Base-by-base conservation (phyloP, 768 basidiomycete genomes). In the Piloderma croceum region DNA sequence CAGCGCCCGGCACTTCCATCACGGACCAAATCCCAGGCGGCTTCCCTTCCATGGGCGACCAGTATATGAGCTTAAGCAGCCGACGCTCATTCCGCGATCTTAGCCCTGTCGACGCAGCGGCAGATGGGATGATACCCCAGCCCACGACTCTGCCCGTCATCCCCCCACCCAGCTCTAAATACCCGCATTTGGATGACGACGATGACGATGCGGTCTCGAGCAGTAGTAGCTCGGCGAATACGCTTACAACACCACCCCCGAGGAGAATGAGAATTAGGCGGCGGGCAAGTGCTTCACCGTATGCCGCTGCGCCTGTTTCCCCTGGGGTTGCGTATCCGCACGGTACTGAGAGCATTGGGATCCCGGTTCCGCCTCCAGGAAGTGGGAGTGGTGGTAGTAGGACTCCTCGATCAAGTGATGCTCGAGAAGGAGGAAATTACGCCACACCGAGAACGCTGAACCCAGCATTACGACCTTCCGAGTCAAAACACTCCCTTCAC, bases 241-340 rank as follows among this genome's bases (percentile, higher is more conserved):
- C 68, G 37, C 44, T 62, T 39, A 54, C 64, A 10, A 66, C 65
- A 22, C 65, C 65, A 0, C 56, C 54, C 41, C 47, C 15, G 34
- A 24, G 33, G 34, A 23, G 23, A 27, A 17, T 19, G 41, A 40
- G 34, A 45, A 24, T 15, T 31, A 24, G 29, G 13, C 19, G 5
- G 10, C 27, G 27, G 10, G 27, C 27, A 15, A 29, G 15, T 15
- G 10, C 15, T 15, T 9, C 43, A 22, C 37, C 36, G 13, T 46
- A 46, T 23, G 46, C 48, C 17, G 48, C 41, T 3, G 45, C 42
- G 7, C 40, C 41, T 13, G 38, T 46, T 31, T 24, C 45, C 17
- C 39, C 41, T 11, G 38, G 45, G 11, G 21, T 39, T 24, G 38
- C 36, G 15, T 33, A 38, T 12, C 35, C 32, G 11, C 31, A 41